These are phyloP conservation scores for Torulaspora indica DNA, from an alignment of 805 yeast genomes.

Conservation along the genomic window DNA sequence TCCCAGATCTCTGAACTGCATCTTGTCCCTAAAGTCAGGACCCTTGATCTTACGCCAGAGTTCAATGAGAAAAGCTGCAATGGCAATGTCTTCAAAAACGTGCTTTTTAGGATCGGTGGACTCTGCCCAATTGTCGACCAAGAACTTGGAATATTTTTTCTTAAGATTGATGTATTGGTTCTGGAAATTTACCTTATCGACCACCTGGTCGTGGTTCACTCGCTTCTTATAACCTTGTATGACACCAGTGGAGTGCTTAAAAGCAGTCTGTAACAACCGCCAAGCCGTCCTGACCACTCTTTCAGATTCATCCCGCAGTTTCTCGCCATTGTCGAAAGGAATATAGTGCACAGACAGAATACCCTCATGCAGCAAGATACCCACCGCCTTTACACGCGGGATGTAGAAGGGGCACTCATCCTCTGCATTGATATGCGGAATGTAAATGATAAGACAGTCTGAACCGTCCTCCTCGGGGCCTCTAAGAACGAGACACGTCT, in stretches of 20 bases:
- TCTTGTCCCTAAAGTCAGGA: constrained; percentile 32
- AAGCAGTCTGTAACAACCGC: constrained; percentile 71
- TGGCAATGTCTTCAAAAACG: constrained; percentile 92
- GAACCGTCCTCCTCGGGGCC: constrained; percentile 28
- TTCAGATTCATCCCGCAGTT: constrained; percentile 40
- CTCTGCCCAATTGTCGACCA: constrained; percentile 87
- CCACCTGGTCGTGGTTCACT: constrained; percentile 83
- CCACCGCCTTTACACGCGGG: constrained; percentile 81
- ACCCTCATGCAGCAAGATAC: constrained; percentile 48
- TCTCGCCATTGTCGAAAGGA: constrained; percentile 47
- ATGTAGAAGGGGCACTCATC: constrained; percentile 79
- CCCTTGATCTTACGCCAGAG: constrained; percentile 61
- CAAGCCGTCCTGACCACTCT: constrained; percentile 78
- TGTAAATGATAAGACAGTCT: constrained; percentile 59
- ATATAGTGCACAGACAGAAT: constrained; percentile 68
- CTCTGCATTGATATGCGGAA: constrained; percentile 61
- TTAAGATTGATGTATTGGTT: constrained; percentile 74
- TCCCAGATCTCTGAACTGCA: constrained; percentile 81
- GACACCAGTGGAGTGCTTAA: constrained; percentile 79
- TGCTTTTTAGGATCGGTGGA: constrained; percentile 92
- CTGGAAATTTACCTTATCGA: constrained; percentile 77
- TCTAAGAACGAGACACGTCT: constrained; percentile 61
- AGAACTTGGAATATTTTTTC: constrained; percentile 67
- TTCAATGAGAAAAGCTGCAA: constrained; percentile 89
- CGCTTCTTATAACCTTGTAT: constrained; percentile 81